A percentile compares a stretch with the other conserved stretches of the same genome.
Conservation (phyloP, 1,284 basidiomycete genomes). For the Tylopilus sp. region DNA sequence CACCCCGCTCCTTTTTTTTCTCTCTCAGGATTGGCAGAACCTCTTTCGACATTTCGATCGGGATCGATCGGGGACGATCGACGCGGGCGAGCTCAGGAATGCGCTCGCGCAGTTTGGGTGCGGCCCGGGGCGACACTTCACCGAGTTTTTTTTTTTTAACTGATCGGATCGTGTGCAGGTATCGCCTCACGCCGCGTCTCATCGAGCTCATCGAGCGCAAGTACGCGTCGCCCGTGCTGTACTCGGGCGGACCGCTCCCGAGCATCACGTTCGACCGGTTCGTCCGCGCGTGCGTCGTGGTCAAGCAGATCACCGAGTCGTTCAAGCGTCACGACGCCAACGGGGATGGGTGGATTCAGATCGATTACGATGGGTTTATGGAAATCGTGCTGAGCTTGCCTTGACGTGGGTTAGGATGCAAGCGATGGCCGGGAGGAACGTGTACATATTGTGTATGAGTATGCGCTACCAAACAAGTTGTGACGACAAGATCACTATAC, state of each 20-base stretch:
- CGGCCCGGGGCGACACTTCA: too few species aligned
- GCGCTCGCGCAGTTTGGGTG: conserved; percentile 69
- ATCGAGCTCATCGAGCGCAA: conserved; percentile 60
- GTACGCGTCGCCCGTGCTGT: conserved; percentile 47
- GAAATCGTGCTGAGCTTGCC: conserved; percentile 65
- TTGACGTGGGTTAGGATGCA: conserved; percentile 36
- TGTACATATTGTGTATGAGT: conserved; percentile 15
- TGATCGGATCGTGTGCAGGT: conserved; percentile 34
- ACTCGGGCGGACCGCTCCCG: conserved; percentile 36
- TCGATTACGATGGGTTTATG: conserved; percentile 78
- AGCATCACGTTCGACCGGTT: conserved; percentile 82
- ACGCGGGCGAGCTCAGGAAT: conserved; percentile 57
- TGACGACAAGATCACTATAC: not conserved
- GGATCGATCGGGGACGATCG: conserved; percentile 73
- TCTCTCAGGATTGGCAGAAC: conserved; percentile 64
- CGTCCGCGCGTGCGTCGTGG: conserved; percentile 75
- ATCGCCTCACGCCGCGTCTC: conserved; percentile 61
- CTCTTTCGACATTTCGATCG: conserved; percentile 77
- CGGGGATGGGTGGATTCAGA: conserved; percentile 70
- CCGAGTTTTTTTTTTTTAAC: too few species aligned
- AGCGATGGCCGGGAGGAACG: too few species aligned
- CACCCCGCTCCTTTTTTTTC: too few species aligned
- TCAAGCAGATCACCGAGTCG: conserved; percentile 72
- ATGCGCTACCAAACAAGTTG: not conserved
- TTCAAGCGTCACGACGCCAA: conserved; percentile 61